Evolutionary conservation across 2,329 filamentous ascomycete species (phyloP), one percentile per base, ranked within the genome.

Genomic region (Claviceps maximensis): DNA sequence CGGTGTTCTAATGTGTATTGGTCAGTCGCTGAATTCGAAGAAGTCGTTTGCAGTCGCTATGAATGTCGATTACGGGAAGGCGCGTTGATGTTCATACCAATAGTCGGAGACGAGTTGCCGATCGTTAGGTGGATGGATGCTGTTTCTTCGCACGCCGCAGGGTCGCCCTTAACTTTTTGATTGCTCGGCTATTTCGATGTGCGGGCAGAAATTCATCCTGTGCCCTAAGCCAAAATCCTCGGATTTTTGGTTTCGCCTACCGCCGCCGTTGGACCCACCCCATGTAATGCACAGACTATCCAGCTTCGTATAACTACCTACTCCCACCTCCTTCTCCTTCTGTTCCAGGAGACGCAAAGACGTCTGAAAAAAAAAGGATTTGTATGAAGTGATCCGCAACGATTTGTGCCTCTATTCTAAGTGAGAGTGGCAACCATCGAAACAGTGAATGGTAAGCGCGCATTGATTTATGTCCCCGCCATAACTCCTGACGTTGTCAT

Each of bases 1-100:
- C 75, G 74, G 72, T 75, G 73, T 74, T 77, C 76, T 82, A 69
- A 53, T 55, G 59, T 54, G 53, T 58, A 55, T 57, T 55, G 60
- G 65, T 70, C 61, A 69, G 66, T 66, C 65, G 60, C 38, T 21
- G 53, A 56, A 55, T 54, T 56, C 42, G 44, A 41, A 21, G 13
- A 3, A 17, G 15, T 46, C 25, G 44, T 49, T 33, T 44, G 33
- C 36, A 51, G 23, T 54, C 36, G 44, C 10, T 46, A 10, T 44
- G 2, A 47, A 47, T 45, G 19, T 53, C 33, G 45, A 46, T 17
- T 52, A 49, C 49, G 33, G 42, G 19, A 31, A 47, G 49, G 46
- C 44, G 44, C 47, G 25, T 60, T 57, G 57, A 60, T 59, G 61
- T 59, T 60, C 67, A 65, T 69, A 69, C 67, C 67, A 66, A 61